Conservation (phyloP, 164 flowering plant genomes). For the Aristolochia fimbriata region DNA sequence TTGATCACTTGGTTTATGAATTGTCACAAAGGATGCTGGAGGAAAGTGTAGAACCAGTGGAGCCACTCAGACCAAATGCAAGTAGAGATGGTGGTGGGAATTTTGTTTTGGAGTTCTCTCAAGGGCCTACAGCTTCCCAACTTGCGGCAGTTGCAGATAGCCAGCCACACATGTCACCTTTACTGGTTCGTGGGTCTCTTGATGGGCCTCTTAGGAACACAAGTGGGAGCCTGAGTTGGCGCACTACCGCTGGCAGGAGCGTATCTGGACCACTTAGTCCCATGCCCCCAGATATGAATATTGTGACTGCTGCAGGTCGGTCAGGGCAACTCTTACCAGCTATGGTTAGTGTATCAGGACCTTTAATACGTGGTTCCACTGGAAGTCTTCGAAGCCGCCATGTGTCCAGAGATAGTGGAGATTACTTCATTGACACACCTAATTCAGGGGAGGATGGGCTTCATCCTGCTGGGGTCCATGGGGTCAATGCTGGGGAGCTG, state of each 20-base stretch:
- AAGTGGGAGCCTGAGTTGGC: slow-evolving; percentile 95
- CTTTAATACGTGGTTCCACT: slow-evolving; percentile 80
- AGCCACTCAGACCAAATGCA: slow-evolving; percentile 46
- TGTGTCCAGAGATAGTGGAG: slow-evolving; percentile 94
- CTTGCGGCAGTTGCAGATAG: slow-evolving; percentile 62
- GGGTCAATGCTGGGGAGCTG: slow-evolving; percentile 85
- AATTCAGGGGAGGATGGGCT: slow-evolving; percentile 87
- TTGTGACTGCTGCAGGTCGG: slow-evolving; percentile 69
- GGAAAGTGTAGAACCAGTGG: slow-evolving; percentile 66
- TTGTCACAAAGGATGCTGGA: slow-evolving; percentile 91
- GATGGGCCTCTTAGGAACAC: slow-evolving; percentile 88
- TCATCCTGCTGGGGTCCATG: slow-evolving; percentile 60
- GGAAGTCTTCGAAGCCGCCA: slow-evolving; percentile 93
- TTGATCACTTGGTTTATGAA: slow-evolving; percentile 93
- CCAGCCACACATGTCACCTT: slow-evolving; percentile 97
- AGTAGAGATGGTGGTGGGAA: slow-evolving; percentile 52
- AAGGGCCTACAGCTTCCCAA: slow-evolving; percentile 70
- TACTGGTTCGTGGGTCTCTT: slow-evolving; percentile 91
- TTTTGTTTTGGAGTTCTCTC: slow-evolving; percentile 80
- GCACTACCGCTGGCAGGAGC: slow-evolving; percentile 84
- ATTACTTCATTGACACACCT: slow-evolving; percentile 90
- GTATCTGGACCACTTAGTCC: slow-evolving; percentile 91
- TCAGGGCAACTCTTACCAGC: slow-evolving; percentile 95
- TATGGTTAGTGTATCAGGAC: slow-evolving; percentile 92
- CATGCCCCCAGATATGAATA: slow-evolving; percentile 81